Evolutionary conservation across 768 basidiomycete species (phyloP), one percentile per base, ranked within the genome.

Genomic region (Serendipita indica): DNA sequence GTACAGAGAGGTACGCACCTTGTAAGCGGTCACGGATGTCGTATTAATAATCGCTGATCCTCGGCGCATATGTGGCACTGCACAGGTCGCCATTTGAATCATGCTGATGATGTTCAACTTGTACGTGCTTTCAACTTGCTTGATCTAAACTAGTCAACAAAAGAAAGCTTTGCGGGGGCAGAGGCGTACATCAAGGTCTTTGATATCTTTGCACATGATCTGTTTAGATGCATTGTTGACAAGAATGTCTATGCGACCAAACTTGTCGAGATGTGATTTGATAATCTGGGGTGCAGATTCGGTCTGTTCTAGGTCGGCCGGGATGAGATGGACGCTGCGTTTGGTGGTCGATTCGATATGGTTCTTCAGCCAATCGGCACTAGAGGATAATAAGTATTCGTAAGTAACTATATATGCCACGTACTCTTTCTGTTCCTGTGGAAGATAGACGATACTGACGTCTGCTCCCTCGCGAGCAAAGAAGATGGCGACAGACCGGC

Each of bases 1-100:
- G 27, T 18, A 32, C 22, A 18, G 16, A 52, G n/a, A 37, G 64
- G 16, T 62, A 68, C 70, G 62, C 28, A 72, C 71, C 59, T 70
- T 73, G 67, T 77, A 77, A 13, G 76, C 77, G 0, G 79, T 79
- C 28, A 83, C 80, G 3, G 75, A 77, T 3, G 80, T 75, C 3
- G 80, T 79, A 67, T 81, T 80, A 72, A 84, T 78, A 65, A 83
- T 82, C 30, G 71, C 70, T 2, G 74, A 69, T 1, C 82, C 80
- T 39, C 77, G 75, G 63, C 77, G 77, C 69, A 82, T 71, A 67
- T 82, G 76, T 16, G 81, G 79, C 14, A 81, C 65, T 13, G 79
- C 75, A 62, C 69, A 75, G 66, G 79, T 80, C 27, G 78, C 74
- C 22, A 81, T 60, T 0, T 76, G 78, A 60, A 83, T 77, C 79